A percentile compares a stretch with the other conserved stretches of the same genome.
These are phyloP conservation scores for Tylopilus orsonianus DNA, from an alignment of 1,284 basidiomycete species.

Conservation along the genomic window DNA sequence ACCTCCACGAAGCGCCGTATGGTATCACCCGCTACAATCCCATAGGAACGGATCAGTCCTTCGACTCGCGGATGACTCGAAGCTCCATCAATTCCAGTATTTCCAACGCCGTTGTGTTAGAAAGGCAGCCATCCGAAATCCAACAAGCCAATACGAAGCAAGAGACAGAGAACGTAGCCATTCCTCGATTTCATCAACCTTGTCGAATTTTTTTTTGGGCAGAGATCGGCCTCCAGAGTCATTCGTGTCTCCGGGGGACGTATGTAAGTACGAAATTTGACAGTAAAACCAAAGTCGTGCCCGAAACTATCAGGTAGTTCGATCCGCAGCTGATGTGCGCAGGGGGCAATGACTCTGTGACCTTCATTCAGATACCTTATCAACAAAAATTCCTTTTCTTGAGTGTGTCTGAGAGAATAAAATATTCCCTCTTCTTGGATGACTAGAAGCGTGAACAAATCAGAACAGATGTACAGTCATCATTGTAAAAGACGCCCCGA, in stretches of 20 bases:
- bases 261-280: constrained; percentile 46
- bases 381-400: constrained; percentile 47
- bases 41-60: constrained; percentile 37
- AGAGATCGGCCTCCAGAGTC: constrained; percentile 45
- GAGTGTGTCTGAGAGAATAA: constrained; percentile 44
- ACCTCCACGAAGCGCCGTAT: constrained; percentile 52
- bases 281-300: constrained; percentile 43
- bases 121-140: constrained; percentile 70
- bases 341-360: constrained; percentile 58
- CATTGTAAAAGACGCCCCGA: neutral
- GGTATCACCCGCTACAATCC: constrained; percentile 40
- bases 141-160: constrained; percentile 50
- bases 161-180: constrained; percentile 43
- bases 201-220: constrained; percentile 44
- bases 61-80: constrained; percentile 42
- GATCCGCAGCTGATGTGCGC: constrained; percentile 65
- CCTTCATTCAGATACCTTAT: constrained; percentile 53
- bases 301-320: constrained; percentile 45
- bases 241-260: constrained; percentile 34
- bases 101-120: constrained; percentile 58
- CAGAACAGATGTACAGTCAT: constrained; percentile 59
- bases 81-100: constrained; percentile 56
- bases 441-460: constrained; percentile 59
- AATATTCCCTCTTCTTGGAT: constrained; percentile 60
- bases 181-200: constrained; percentile 44